phyloP scores from a whole-genome alignment of 305 asterid species.

The Plantago coronopus region DNA sequence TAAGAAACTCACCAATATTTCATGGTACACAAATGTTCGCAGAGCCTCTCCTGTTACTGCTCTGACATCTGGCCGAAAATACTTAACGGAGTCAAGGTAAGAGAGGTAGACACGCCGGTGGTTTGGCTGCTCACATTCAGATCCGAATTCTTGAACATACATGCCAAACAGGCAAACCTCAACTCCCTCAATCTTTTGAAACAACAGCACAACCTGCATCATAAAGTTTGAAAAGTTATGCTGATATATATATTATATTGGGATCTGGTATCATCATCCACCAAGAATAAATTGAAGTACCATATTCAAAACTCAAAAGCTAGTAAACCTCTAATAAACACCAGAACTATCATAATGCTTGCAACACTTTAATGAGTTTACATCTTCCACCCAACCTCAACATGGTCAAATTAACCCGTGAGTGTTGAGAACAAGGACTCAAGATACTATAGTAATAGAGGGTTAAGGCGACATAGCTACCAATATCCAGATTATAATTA shows the following conservation, averaged over 20 bases:
- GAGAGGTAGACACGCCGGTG: conserved; percentile 98
- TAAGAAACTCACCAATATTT: conserved; percentile 67
- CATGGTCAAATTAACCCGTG: no score
- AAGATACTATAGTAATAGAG: no score
- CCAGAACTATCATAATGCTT: not conserved
- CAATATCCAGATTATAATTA: no score
- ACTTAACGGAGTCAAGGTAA: conserved; percentile 93
- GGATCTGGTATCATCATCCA: no score
- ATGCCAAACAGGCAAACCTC: conserved; percentile 98
- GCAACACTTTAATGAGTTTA: no score
- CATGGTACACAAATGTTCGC: conserved; percentile 94
- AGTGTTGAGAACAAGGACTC: no score
- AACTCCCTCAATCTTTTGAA: conserved; percentile 95
- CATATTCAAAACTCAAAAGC: no score
- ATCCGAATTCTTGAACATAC: conserved; percentile 98
- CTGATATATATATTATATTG: no score
- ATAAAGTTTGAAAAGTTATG: conserved; percentile 26
- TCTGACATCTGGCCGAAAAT: conserved; percentile 92
- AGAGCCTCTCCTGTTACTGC: conserved; percentile 96
- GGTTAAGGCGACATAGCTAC: no score
- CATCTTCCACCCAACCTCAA: no score
- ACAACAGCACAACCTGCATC: conserved; percentile 76
- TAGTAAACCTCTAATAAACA: conserved; percentile 3
- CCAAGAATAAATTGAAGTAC: no score
- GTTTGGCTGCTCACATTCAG: conserved; percentile 94